Evolutionary conservation across 192 early-diverging fungal species (phyloP), one percentile per base, ranked within the genome.

Genomic region (Coemansia interrupta): DNA sequence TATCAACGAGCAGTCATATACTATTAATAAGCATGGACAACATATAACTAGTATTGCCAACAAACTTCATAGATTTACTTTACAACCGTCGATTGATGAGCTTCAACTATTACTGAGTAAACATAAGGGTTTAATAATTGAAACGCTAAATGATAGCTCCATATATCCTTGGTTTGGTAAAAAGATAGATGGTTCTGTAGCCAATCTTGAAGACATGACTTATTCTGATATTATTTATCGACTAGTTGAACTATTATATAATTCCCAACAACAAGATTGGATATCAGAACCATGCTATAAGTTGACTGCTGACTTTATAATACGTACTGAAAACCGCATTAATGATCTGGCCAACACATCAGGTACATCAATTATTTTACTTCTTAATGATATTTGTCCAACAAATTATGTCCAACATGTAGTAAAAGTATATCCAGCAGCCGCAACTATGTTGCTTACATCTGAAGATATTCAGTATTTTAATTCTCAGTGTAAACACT

Each of bases 161-260:
- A 88, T 71, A n/a, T 91, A 91, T 76, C 88, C 90, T 10, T 97
- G 95, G 95, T 97, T 97, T 73, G 92, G 92, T 43, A 73, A 82
- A 57, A 94, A 92, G 81, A 68, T 78, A 17, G 82, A 86, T 56
- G 91, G 92, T 12, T 64, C 63, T 3, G 80, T 89, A 40, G 88
- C 83, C 20, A 90, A 36, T 7, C 32, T 36, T 36, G 32, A 36
- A 8, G 32, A 36, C 9, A 36, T 36, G 32, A 36, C 32, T 18
- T 97, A 97, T 63, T 71, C 78, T 44, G 90, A 94, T 58, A 89
- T 95, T 20, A 72, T 88, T 17, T 65, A 83, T 59, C 89, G 94
- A 47, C 54, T 97, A 64, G 80, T 93, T 12, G 88, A 90, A 66
- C 83, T 92, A 32, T 66, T 93, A 75, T 95, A 89, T 64, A 74